Evolutionary conservation across 176 grass and related monocot genomes (phyloP).

Genomic region (Miscanthus lutarioriparius): DNA sequence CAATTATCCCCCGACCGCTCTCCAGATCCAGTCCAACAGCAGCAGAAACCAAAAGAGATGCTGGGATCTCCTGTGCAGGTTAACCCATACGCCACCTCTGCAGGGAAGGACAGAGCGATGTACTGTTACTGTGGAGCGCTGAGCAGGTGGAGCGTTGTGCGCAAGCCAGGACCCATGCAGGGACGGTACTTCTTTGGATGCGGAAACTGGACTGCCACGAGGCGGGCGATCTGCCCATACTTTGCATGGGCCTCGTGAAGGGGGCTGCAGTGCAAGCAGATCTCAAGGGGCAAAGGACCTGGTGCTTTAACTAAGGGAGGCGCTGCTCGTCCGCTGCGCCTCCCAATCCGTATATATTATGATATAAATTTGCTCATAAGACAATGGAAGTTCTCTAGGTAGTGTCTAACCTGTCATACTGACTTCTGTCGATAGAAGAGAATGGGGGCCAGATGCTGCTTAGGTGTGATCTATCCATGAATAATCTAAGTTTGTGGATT

Average conservation of each 20-base stretch:
- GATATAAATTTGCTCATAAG: conserved; percentile 58
- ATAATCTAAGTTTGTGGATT: conserved; percentile 70
- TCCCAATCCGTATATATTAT: conserved; percentile 60
- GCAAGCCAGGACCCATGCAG: conserved; percentile 82
- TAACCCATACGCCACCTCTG: conserved; percentile 34
- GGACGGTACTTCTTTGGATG: conserved; percentile 86
- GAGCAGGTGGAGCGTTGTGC: conserved; percentile 64
- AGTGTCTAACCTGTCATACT: conserved; percentile 71
- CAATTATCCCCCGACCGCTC: conserved; percentile 38
- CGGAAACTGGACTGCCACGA: conserved; percentile 78
- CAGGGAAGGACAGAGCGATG: conserved; percentile 48
- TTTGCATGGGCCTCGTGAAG: conserved; percentile 66
- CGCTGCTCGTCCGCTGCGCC: conserved; percentile 16
- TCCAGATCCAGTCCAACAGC: conserved; percentile 28
- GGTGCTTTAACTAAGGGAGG: conserved; percentile 54
- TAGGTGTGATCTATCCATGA: conserved; percentile 57
- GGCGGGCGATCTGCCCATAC: conserved; percentile 69
- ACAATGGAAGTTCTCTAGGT: conserved; percentile 56
- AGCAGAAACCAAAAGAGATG: conserved; percentile 43
- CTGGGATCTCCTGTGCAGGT: conserved; percentile 33
- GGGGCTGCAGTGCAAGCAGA: conserved; percentile 1
- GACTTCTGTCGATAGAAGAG: conserved; percentile 87
- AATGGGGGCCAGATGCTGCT: conserved; percentile 69
- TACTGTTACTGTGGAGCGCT: conserved; percentile 82
- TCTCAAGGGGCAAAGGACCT: conserved; percentile 34